Conservation (phyloP, 805 yeast genomes). For the Komagataella mondaviorum region DNA sequence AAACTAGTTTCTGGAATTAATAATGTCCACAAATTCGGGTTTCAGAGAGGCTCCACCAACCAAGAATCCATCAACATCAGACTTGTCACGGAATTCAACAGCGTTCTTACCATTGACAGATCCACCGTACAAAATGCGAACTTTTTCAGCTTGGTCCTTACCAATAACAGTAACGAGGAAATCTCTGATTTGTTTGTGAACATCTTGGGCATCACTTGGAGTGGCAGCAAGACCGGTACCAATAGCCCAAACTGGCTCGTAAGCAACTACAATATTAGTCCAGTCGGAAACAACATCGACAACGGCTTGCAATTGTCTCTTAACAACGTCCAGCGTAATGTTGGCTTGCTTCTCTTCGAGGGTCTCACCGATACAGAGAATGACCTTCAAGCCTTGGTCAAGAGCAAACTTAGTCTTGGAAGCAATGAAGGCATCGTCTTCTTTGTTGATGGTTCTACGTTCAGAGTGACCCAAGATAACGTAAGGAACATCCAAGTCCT, state of each 20-base stretch:
- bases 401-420: slow-evolving; percentile 90
- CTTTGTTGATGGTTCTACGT: slow-evolving; percentile 90
- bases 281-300: slow-evolving; percentile 74
- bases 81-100: slow-evolving; percentile 77
- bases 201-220: slow-evolving; percentile 93
- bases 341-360: slow-evolving; percentile 88
- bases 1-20: slow-evolving; percentile 59
- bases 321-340: slow-evolving; percentile 73
- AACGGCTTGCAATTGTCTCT: slow-evolving; percentile 85
- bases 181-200: slow-evolving; percentile 80
- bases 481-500: slow-evolving; percentile 90
- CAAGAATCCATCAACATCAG: slow-evolving; percentile 94
- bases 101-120: slow-evolving; percentile 95
- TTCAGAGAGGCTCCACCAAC: slow-evolving; percentile 99
- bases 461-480: slow-evolving; percentile 96
- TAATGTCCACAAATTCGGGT: slow-evolving; percentile 93
- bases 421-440: slow-evolving; percentile 83
- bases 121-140: slow-evolving; percentile 96
- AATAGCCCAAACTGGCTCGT: slow-evolving; percentile 99
- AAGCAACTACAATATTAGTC: slow-evolving; percentile 87
- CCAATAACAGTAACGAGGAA: slow-evolving; percentile 72
- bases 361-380: slow-evolving; percentile 96
- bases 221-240: slow-evolving; percentile 99
- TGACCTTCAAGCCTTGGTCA: slow-evolving; percentile 80
- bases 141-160: slow-evolving; percentile 56